Evolutionary conservation across 345 rosid species (phyloP).

Genomic region (Rhizophora apiculata): DNA sequence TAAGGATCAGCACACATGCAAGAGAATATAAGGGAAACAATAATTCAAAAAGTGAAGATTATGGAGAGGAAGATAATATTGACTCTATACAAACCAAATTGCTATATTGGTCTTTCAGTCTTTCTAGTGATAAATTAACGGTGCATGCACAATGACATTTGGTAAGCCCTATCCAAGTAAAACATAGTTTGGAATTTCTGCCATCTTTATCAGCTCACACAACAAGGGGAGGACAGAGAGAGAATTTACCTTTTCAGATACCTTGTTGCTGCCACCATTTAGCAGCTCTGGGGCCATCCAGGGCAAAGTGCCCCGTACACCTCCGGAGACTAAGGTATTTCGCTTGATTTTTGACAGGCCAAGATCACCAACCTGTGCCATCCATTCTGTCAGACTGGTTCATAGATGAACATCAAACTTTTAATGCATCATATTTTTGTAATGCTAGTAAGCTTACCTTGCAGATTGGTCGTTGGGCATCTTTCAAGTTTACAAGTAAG

Average conservation of each 20-base stretch:
- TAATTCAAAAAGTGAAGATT: constrained; percentile 6
- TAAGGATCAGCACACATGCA: constrained; percentile 21
- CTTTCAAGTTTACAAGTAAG: constrained; percentile 95
- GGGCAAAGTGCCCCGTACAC: constrained; percentile 82
- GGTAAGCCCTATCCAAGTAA: too few species aligned
- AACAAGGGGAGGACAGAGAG: not conserved
- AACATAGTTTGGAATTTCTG: too few species aligned
- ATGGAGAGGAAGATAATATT: not conserved
- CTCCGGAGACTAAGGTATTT: constrained; percentile 82
- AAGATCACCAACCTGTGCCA: constrained; percentile 70
- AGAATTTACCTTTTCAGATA: constrained; percentile 68
- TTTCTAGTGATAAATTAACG: not conserved
- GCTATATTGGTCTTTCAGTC: not conserved
- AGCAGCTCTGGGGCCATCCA: constrained; percentile 94
- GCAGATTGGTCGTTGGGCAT: constrained; percentile 89
- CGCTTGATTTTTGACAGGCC: constrained; percentile 80
- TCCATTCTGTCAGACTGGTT: constrained; percentile 14
- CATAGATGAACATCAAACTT: constrained; percentile 3
- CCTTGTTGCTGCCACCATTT: constrained; percentile 71
- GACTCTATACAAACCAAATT: not conserved
- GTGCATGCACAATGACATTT: too few species aligned
- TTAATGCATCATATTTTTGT: not conserved
- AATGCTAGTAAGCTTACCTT: constrained; percentile 48
- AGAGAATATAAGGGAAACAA: not conserved
- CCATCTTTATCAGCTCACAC: not conserved